Evolutionary conservation across 305 asterid species (phyloP).

Genomic region (Fraxinus greggii): DNA sequence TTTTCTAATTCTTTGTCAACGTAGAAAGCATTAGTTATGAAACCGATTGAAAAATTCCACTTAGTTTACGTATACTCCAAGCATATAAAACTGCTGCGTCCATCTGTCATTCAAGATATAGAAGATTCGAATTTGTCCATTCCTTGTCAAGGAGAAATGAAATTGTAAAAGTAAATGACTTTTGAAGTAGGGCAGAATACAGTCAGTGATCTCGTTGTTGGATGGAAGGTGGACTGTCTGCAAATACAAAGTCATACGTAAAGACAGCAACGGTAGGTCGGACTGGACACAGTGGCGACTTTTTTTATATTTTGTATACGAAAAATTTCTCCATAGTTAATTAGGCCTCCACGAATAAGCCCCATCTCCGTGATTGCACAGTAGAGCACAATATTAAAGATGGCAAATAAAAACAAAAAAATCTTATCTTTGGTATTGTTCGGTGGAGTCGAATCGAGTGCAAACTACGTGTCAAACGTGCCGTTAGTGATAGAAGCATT

Average conservation of each 20-base stretch:
- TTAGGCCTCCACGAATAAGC: neutral
- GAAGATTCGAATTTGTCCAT: neutral
- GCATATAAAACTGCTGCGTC: neutral
- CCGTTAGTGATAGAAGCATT: neutral
- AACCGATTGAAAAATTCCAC: neutral
- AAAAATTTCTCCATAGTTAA: neutral
- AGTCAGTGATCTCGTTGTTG: neutral
- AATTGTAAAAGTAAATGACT: neutral
- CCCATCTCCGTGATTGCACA: neutral
- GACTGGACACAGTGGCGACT: neutral
- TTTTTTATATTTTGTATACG: neutral
- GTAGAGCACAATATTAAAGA: neutral
- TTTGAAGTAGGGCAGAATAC: neutral
- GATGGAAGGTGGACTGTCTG: neutral
- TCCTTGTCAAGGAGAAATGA: neutral
- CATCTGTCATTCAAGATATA: neutral
- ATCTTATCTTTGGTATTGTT: neutral
- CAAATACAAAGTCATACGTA: neutral
- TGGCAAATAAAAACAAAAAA: too few species aligned
- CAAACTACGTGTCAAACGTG: neutral
- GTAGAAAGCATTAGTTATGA: neutral
- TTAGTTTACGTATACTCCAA: neutral
- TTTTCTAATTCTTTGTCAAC: neutral
- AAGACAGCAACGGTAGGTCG: neutral
- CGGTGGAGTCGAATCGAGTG: neutral